A percentile compares a stretch with the other conserved stretches of the same genome.
phyloP scores from a whole-genome alignment of 148 eudicot species.

The Vaccinium myrtillus region DNA sequence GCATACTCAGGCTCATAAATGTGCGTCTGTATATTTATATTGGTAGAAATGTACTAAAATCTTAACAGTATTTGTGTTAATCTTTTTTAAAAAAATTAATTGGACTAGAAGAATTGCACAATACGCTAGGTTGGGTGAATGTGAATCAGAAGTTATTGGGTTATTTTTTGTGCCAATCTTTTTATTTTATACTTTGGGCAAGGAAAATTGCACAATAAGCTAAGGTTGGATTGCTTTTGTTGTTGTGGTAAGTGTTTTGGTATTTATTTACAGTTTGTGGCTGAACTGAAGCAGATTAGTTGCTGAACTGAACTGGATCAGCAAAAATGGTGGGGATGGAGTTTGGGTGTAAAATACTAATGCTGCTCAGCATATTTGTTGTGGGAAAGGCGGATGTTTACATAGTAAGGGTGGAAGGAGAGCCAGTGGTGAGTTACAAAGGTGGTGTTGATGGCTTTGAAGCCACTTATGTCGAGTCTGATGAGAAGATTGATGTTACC shows the following conservation, averaged over 20 bases:
- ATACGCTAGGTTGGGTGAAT: no score
- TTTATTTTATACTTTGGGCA: background rate
- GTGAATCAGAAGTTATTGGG: background rate
- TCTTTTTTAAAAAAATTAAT: no score
- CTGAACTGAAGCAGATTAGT: constrained; percentile 24
- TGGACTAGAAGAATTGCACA: no score
- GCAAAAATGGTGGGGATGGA: constrained; percentile 46
- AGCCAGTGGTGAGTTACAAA: constrained; percentile 76
- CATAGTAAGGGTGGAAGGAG: constrained; percentile 79
- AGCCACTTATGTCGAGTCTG: constrained; percentile 85
- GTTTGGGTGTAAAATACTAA: constrained; percentile 34
- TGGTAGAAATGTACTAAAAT: background rate
- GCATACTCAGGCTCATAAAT: constrained; percentile 1
- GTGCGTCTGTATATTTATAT: background rate
- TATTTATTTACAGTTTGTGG: background rate
- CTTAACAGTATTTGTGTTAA: background rate
- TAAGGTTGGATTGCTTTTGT: constrained; percentile 8
- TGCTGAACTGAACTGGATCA: constrained; percentile 21
- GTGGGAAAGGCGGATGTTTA: constrained; percentile 57
- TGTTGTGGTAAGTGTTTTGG: background rate
- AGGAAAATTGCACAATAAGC: background rate
- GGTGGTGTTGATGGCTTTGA: constrained; percentile 84
- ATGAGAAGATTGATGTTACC: constrained; percentile 82
- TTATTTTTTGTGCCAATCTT: background rate
- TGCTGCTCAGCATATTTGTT: constrained; percentile 46